These are phyloP conservation scores for Actinomucor elegans DNA, from an alignment of 371 early-diverging fungal species.

Conservation along the genomic window DNA sequence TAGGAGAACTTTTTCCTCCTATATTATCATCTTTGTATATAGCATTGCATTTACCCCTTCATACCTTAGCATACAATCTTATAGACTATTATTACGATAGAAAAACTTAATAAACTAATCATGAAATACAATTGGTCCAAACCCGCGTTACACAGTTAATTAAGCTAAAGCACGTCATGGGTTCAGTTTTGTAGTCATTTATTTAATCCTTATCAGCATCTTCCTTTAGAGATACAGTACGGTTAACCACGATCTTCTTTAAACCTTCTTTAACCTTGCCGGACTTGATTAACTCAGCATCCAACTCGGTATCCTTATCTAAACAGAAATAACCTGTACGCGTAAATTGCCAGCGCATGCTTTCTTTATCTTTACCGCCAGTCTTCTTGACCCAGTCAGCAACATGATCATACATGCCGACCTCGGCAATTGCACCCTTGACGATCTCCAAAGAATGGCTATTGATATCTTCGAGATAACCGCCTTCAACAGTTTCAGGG, in stretches of 20 bases:
- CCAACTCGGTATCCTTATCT: slow-evolving; percentile 83
- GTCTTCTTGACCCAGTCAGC: slow-evolving; percentile 48
- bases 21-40: no score
- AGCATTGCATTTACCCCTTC: no score
- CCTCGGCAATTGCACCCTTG: slow-evolving; percentile 80
- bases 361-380: slow-evolving; percentile 62
- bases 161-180: no score
- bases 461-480: slow-evolving; percentile 94
- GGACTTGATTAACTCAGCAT: slow-evolving; percentile 38
- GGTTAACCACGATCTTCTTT: slow-evolving; percentile 74
- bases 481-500: slow-evolving; percentile 87
- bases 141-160: no score
- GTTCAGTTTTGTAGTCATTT: background rate
- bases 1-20: no score
- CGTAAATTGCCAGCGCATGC: slow-evolving; percentile 94
- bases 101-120: no score
- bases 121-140: no score
- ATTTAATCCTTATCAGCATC: slow-evolving; percentile 70
- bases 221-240: slow-evolving; percentile 92
- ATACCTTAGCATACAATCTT: no score
- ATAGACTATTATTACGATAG: no score
- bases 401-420: slow-evolving; percentile 74
- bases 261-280: slow-evolving; percentile 40
- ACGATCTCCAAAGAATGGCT: slow-evolving; percentile 72
- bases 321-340: slow-evolving; percentile 98